A percentile compares a stretch with the other conserved stretches of the same genome.
phyloP scores from a whole-genome alignment of 1,284 basidiomycete genomes.

The Papiliotrema laurentii region DNA sequence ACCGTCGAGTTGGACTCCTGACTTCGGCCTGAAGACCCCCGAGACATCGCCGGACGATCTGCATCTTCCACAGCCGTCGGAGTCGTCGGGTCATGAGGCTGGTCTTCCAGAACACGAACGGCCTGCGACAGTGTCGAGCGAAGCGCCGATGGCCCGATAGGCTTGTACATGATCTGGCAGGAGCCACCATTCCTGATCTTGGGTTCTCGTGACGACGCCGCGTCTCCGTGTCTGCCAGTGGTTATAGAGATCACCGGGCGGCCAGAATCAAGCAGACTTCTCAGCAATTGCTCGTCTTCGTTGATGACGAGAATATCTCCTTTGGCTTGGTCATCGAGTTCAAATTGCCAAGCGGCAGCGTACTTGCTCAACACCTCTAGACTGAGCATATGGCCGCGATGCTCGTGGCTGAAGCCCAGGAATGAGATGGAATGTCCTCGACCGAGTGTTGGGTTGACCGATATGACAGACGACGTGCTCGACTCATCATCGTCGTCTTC shows the following conservation, averaged over 20 bases:
- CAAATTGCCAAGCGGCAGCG: constrained; percentile 75
- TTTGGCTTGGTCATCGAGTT: constrained; percentile 49
- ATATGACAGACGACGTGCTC: constrained; percentile 9
- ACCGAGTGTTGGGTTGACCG: constrained; percentile 15
- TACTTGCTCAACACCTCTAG: constrained; percentile 62
- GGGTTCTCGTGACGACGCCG: constrained; percentile 22
- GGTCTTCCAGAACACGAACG: constrained; percentile 56
- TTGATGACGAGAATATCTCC: constrained; percentile 80
- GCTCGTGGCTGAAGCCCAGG: constrained; percentile 64
- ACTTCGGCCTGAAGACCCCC: constrained; percentile 28
- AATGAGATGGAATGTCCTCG: constrained; percentile 61
- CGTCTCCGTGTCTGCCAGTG: constrained; percentile 58
- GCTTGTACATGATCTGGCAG: constrained; percentile 81
- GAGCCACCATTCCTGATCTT: constrained; percentile 65
- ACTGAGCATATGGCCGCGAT: constrained; percentile 67
- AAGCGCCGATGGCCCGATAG: constrained; percentile 75
- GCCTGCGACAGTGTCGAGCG: constrained; percentile 66
- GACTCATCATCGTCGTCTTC: constrained; percentile 35
- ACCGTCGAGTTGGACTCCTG: constrained; percentile 27
- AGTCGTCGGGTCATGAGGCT: constrained; percentile 1
- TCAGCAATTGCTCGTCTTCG: constrained; percentile 64
- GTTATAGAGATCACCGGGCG: constrained; percentile 55
- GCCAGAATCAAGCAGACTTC: constrained; percentile 50
- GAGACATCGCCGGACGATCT: constrained; percentile 27
- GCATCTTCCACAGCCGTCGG: not conserved